Conservation (phyloP, 345 rosid species). For the Lenwebbia sp. region DNA sequence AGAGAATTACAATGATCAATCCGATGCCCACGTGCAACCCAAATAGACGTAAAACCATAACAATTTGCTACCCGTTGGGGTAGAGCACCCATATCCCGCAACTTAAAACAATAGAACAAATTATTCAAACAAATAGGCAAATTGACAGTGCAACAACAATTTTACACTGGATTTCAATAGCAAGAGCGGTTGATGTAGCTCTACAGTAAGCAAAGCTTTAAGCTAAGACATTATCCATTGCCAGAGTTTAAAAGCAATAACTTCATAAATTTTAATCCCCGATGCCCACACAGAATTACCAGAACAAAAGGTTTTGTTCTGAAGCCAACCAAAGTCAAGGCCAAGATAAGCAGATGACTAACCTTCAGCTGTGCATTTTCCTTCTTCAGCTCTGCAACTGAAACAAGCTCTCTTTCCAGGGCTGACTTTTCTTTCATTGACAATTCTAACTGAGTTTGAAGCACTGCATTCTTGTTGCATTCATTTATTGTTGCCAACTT, state of each 20-base stretch:
- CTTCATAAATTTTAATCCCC: neutral
- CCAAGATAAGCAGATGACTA: neutral
- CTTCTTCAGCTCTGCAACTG: conserved; percentile 53
- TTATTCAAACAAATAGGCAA: neutral
- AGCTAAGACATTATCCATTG: neutral
- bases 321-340: neutral
- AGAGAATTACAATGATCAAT: neutral
- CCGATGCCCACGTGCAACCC: neutral
- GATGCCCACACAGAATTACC: neutral
- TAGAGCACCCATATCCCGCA: neutral
- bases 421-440: conserved; percentile 67
- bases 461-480: conserved; percentile 78
- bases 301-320: neutral
- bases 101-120: neutral
- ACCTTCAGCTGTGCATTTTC: conserved; percentile 75
- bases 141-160: neutral
- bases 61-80: neutral
- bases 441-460: conserved; percentile 72
- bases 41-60: neutral
- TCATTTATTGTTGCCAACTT: conserved; percentile 78
- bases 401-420: conserved; percentile 56
- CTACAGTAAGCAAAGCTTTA: neutral
- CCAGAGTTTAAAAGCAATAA: neutral
- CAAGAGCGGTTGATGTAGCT: neutral
- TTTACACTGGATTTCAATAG: neutral